Evolutionary conservation across 2,329 filamentous ascomycete genomes (phyloP).

Genomic region (Penicillium sp.): DNA sequence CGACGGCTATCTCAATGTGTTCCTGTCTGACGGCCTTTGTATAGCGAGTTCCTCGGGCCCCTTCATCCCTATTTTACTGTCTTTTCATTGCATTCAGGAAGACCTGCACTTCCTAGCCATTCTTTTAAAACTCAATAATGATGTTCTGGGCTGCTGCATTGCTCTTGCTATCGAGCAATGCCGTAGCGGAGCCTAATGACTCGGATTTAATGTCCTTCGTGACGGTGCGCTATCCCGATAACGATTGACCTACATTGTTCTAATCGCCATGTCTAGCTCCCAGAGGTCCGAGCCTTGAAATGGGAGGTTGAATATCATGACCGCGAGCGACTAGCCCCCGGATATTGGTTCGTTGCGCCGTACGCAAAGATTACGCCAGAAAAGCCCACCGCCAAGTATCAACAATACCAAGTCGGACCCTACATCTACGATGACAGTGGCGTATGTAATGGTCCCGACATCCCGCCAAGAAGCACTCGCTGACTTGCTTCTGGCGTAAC

Average conservation of each 20-base stretch:
- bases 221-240: slow-evolving; percentile 24
- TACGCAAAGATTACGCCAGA: slow-evolving; percentile 35
- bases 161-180: slow-evolving; percentile 24
- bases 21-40: not conserved
- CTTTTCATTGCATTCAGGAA: slow-evolving; percentile 10
- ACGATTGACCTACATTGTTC: not conserved
- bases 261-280: slow-evolving; percentile 22
- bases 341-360: slow-evolving; percentile 49
- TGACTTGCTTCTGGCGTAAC: slow-evolving; percentile 8
- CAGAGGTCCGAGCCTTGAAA: slow-evolving; percentile 30
- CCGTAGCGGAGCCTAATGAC: slow-evolving; percentile 26
- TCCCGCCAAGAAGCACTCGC: not conserved
- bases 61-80: slow-evolving; percentile 8
- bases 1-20: not conserved
- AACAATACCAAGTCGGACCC: slow-evolving; percentile 46
- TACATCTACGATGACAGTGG: slow-evolving; percentile 51
- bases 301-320: slow-evolving; percentile 28
- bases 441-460: slow-evolving; percentile 20
- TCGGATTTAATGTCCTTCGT: slow-evolving; percentile 35
- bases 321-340: slow-evolving; percentile 33
- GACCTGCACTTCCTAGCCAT: slow-evolving; percentile 26
- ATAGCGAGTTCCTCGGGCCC: not conserved
- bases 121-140: slow-evolving; percentile 26
- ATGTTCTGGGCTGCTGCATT: slow-evolving; percentile 25
- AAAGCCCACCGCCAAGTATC: slow-evolving; percentile 25